Evolutionary conservation across 2,329 filamentous ascomycete species (phyloP), one percentile per base, ranked within the genome.

Genomic region (Penicillium glabrum): DNA sequence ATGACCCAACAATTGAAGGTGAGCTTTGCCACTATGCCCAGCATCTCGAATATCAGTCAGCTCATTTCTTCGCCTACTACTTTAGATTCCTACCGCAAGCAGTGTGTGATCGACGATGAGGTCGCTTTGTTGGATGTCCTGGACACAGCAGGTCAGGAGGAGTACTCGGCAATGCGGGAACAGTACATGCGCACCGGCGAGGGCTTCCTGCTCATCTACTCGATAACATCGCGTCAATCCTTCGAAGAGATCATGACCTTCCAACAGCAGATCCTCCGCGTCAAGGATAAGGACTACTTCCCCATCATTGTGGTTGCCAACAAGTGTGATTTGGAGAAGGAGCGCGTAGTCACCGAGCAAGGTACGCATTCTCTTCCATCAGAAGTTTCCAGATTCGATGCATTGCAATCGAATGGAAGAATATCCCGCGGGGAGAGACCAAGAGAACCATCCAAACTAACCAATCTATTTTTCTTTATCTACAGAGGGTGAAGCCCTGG

Each of bases 211-310:
- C 83, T 99, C 59, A 95, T 99, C 63, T 98, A 99, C 82, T 96
- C 92, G 80, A 99, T 99, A 81, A 97, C 91, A 55, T 97, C 93
- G 72, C 87, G 93, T 72, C 93, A 97, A 79, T 96, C 91, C 71
- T 98, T 97, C 72, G 93, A 99, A 75, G 95, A 99, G 81, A 98
- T 99, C 77, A 89, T 92, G 79, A 96, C 92, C 48, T 98, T 98
- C 80, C 93, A 98, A 79, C 93, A 98, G 83, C 95, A 99, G 79
- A 99, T 99, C 74, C 83, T 99, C 67, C 83, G 95, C 68, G 95
- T 99, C 70, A 99, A 99, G 85, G 95, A 98, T 82, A 98, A 96
- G 86, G 95, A 99, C 80, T 96, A 97, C 77, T 99, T 99, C 82
- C 95, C 95, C 68, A 98, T 99, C 82, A 96, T 98, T 57, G 90